Base-by-base conservation (phyloP, 2,329 filamentous ascomycete species). In the Periglandula ipomoeae region DNA sequence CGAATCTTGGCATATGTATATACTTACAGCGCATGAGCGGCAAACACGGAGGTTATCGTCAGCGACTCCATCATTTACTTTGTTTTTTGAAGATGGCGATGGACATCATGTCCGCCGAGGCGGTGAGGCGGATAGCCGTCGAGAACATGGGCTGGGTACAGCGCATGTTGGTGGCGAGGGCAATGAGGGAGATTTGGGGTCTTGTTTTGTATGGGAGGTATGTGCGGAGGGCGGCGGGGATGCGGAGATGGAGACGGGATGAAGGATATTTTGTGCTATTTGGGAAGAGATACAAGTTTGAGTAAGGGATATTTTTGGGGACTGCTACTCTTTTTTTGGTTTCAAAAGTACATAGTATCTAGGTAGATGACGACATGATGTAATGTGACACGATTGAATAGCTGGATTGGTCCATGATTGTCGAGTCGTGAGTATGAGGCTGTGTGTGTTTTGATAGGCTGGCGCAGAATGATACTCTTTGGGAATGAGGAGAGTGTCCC, bases 281-380 rank as follows among this genome's bases (percentile, higher is more conserved):
- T 44, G 24, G 32, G 24, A 23, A 5, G 24, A 41, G 23, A 9
- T 34, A 20, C 4, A 27, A n/a, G 32, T 39, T 27, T 35, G 43
- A 24, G 32, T 27, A 37, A 15, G 43, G 11, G 19, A 6, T 8
- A 11, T 8, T 30, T 11, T 20, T 8, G 26, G 9, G n/a, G 23
- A 30, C n/a, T n/a, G n/a, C n/a, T n/a, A n/a, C n/a, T n/a, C n/a
- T n/a, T n/a, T n/a, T n/a, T n/a, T n/a, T n/a, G n/a, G n/a, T n/a
- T n/a, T n/a, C n/a, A n/a, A n/a, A n/a, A n/a, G n/a, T n/a, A n/a
- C n/a, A n/a, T n/a, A n/a, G 17, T 3, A 27, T 5, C 26, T 23
- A 47, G 15, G 26, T 32, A 42, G 46, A 48, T 43, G 46, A 49
- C 34, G 38, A 55, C 23, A 43, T 22, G 49, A 44, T 23, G 38